Evolutionary conservation across 371 early-diverging fungal species (phyloP).

Genomic region (Cokeromyces recurvatus): DNA sequence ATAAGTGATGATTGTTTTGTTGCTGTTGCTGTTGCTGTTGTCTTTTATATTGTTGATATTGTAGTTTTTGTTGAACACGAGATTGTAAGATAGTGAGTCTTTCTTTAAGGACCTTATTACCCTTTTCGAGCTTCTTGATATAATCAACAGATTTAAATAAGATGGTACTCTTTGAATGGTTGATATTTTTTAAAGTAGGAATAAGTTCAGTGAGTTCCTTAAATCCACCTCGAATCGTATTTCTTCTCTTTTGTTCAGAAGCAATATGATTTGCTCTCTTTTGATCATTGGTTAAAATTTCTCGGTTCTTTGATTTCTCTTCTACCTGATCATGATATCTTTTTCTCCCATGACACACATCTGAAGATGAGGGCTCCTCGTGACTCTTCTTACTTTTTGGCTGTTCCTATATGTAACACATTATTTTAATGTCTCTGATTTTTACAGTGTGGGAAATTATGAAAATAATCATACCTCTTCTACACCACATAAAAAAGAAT

Average conservation of each 20-base stretch:
- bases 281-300: conserved; percentile 55
- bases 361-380: conserved; percentile 10
- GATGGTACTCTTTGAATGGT: conserved; percentile 45
- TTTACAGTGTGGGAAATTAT: no score
- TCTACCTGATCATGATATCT: conserved; percentile 6
- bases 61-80: conserved; percentile 5
- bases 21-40: not conserved
- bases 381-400: conserved; percentile 6
- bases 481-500: no score
- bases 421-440: no score
- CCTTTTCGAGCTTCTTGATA: conserved; percentile 30
- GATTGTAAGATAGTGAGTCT: conserved; percentile 4
- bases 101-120: conserved; percentile 25
- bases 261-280: conserved; percentile 86
- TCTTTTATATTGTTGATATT: not conserved
- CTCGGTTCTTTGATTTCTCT: not conserved
- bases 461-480: no score
- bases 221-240: conserved; percentile 76
- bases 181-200: conserved; percentile 59
- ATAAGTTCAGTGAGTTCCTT: conserved; percentile 75
- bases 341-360: conserved; percentile 7
- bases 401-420: no score
- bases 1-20: not conserved
- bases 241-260: conserved; percentile 85
- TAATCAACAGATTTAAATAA: conserved; percentile 45